Evolutionary conservation across 2,329 filamentous ascomycete species (phyloP), one percentile per base, ranked within the genome.

Genomic region (Cladosporium sp.): DNA sequence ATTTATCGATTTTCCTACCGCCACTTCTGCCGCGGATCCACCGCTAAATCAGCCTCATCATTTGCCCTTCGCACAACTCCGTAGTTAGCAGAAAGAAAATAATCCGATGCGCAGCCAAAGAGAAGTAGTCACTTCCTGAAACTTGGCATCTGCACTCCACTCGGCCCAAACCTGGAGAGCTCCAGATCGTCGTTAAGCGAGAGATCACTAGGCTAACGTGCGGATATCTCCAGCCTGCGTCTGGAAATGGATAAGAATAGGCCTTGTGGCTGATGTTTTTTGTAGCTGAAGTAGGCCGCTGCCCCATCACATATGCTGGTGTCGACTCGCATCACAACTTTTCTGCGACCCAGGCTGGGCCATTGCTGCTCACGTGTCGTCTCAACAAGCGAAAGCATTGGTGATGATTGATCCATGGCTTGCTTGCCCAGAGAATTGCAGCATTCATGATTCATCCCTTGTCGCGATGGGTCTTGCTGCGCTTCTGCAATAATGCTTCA

Each of bases 21-120:
- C 40, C 40, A 46, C 40, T 5, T 11, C 18, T n/a, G 16, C 50
- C 50, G 50, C 50, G 50, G 50, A 53, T 53, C 50, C 26, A 53
- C 50, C 50, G 50, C 50, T 53, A 53, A 53, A 3, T 53, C 23
- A 53, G 50, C 50, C 50, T 53, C 50, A 18, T 53, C 26, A 46
- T 53, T 29, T 53, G 37, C 26, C 16, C 50, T 18, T 29, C 50
- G 50, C 50, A 53, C 26, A 31, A 31, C 50, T 53, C 50, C 16
- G 28, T 53, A 11, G 2, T 46, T 11, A 11, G 3, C 11, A 21
- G n/a, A 21, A 11, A 23, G 7, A 44, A 44, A 44, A 44, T 21
- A 44, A 16, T 23, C 16, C 23, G 11, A 28, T 28, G 29, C 26
- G 50, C 28, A 18, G 26, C 50, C 40, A 46, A 46, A 21, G n/a